phyloP scores from a whole-genome alignment of 352 stramenopile species.

The Aphanomyces stellatus region DNA sequence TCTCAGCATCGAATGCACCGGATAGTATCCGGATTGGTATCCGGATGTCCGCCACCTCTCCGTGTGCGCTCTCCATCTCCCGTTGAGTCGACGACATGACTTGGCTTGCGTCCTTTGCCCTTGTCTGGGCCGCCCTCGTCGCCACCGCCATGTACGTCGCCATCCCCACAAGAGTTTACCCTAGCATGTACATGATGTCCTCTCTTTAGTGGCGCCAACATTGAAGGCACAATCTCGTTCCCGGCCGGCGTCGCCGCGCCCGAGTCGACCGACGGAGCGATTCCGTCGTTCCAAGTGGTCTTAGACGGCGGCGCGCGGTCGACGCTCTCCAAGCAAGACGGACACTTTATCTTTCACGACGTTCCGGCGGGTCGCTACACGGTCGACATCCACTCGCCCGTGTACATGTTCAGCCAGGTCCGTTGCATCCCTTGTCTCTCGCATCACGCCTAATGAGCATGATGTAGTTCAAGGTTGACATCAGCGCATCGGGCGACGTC shows the following conservation, averaged over 20 bases:
- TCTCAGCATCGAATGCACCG: too few species aligned
- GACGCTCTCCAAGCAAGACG: slow-evolving; percentile 51
- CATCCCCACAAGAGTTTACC: background rate
- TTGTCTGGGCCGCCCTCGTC: background rate
- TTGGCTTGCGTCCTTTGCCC: background rate
- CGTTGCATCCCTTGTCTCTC: too few species aligned
- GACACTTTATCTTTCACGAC: slow-evolving; percentile 66
- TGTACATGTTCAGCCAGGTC: slow-evolving; percentile 65
- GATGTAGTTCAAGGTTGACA: slow-evolving; percentile 85
- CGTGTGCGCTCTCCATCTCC: too few species aligned
- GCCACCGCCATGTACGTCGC: background rate
- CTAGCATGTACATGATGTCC: background rate
- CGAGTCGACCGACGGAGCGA: slow-evolving; percentile 32
- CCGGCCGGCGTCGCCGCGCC: slow-evolving; percentile 15
- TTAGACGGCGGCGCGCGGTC: slow-evolving; percentile 67
- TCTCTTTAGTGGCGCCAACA: slow-evolving; percentile 2
- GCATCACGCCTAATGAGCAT: too few species aligned
- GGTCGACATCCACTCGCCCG: slow-evolving; percentile 53
- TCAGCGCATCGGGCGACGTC: slow-evolving; percentile 88
- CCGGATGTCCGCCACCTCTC: too few species aligned
- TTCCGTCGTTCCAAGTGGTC: slow-evolving; percentile 51
- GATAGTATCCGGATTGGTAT: too few species aligned
- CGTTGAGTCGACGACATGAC: too few species aligned
- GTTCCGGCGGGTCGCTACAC: slow-evolving; percentile 62
- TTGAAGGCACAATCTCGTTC: slow-evolving; percentile 14